Evolutionary conservation across 1,284 basidiomycete species (phyloP), one percentile per base, ranked within the genome.

Genomic region (Acaromyces ingoldii): DNA sequence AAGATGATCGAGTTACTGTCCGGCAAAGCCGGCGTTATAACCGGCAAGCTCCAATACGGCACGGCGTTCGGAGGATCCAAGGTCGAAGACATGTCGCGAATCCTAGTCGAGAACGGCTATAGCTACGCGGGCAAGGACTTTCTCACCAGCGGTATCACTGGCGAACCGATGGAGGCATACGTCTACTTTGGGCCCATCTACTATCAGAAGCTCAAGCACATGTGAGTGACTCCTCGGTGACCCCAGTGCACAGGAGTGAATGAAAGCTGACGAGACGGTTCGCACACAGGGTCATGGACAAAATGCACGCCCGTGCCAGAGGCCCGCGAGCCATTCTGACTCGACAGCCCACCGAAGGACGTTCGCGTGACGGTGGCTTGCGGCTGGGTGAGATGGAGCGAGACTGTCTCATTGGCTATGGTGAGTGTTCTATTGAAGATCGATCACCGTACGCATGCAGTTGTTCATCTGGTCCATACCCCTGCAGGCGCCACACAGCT

Each of bases 261-360:
- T 9, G 6, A 38, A 9, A 7, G 36, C 36, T n/a, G 36, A 38
- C 36, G 36, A 6, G 6, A 5, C 36, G 15, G 28, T 30, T 24
- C 90, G n/a, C n/a, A 86, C 91, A 92, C 79, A 95, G 93, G 91
- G 92, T 97, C 57, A 89, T 95, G 85, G 92, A 97, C 80, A 98
- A 99, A 81, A 98, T 98, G 95, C 95, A 98, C 71, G 95, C 95
- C 1, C 63, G 72, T 19, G 71, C 72, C 61, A 86, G 95, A 59
- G 95, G 95, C 21, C 95, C 95, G 34, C 85, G 92, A 66, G 95
- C 95, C 4, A 93, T 92, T 13, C 80, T 98, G 44, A 99, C 95
- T 1, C 86, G 95, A 28, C 95, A 99, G 77, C 95, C 95, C 1
- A 98, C 95, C 1, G 95, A 99, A 78, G 95, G 95, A 78, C 85